Conservation (phyloP, 139 green algal species). For the Gonium pectorale region DNA sequence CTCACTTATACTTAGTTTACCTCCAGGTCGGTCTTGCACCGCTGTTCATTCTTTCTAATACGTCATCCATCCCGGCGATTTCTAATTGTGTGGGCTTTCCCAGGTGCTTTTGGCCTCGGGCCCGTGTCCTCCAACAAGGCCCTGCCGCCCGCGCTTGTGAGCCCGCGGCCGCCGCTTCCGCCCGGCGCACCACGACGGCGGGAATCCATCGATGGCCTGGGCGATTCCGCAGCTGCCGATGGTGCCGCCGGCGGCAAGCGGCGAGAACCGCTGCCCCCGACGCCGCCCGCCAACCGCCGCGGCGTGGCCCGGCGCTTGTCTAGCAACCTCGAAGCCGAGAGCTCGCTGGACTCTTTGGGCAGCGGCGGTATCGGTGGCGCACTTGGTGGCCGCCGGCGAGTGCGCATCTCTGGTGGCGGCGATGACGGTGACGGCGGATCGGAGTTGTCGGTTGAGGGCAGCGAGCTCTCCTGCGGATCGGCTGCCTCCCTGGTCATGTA, state of each 20-base stretch:
- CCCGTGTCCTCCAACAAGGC: slow-evolving; percentile 25
- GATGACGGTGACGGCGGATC: slow-evolving; percentile 11
- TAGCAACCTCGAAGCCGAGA: slow-evolving; percentile 14
- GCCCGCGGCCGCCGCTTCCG: slow-evolving; percentile 30
- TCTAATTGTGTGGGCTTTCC: too few relatives aligned
- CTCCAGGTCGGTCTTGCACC: too few relatives aligned
- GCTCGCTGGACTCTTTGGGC: slow-evolving; percentile 17
- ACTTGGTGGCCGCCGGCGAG: neutral
- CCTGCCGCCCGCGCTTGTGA: neutral
- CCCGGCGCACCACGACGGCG: slow-evolving; percentile 8
- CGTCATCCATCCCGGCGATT: too few relatives aligned
- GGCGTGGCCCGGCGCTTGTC: slow-evolving; percentile 15
- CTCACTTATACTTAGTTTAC: too few relatives aligned
- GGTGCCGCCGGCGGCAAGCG: neutral
- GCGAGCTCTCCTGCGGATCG: slow-evolving; percentile 18
- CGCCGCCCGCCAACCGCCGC: slow-evolving; percentile 18
- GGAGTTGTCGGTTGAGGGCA: slow-evolving; percentile 47
- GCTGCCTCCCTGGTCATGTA: slow-evolving; percentile 26
- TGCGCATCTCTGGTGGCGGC: slow-evolving; percentile 11
- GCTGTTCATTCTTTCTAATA: too few relatives aligned
- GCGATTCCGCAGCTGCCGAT: neutral
- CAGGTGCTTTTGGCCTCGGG: slow-evolving; percentile 20
- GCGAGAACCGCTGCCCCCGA: slow-evolving; percentile 7
- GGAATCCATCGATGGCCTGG: neutral
- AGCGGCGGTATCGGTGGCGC: neutral